Percentiles rank a stretch among this genome's conserved stretches.
Evolutionary conservation across 129 eudicot genomes (phyloP).

Genomic region (Flaveria ramosissima): DNA sequence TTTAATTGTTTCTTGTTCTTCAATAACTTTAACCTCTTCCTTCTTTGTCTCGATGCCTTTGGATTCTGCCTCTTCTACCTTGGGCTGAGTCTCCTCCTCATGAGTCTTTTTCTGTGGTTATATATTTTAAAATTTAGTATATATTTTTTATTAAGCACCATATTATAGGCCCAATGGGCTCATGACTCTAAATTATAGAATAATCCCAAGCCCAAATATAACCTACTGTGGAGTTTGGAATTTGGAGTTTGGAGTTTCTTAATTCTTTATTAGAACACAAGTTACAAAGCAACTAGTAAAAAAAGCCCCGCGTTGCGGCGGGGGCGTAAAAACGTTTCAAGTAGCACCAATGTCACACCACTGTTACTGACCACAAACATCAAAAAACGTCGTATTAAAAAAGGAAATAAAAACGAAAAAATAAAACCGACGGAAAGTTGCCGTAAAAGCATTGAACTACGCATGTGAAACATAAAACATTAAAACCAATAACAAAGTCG

Average conservation of each 20-base stretch:
- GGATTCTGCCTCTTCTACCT: constrained; percentile 17
- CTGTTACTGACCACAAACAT: too few relatives aligned
- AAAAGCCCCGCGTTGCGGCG: too few relatives aligned
- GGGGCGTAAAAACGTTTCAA: too few relatives aligned
- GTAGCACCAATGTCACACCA: too few relatives aligned
- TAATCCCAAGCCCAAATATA: neutral
- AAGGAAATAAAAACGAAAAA: too few relatives aligned
- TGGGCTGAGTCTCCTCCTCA: constrained; percentile 5
- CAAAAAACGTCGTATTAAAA: too few relatives aligned
- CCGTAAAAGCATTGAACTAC: too few relatives aligned
- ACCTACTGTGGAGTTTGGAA: neutral
- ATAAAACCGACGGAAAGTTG: too few relatives aligned
- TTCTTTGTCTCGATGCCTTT: constrained; percentile 9
- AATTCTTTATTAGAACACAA: neutral
- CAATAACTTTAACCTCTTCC: neutral
- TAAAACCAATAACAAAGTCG: too few relatives aligned
- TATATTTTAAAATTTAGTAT: neutral
- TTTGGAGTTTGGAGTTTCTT: neutral
- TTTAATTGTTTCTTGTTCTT: constrained; percentile 3
- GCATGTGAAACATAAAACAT: too few relatives aligned
- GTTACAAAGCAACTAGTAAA: neutral
- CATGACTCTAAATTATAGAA: neutral
- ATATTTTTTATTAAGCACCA: neutral
- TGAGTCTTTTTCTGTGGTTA: constrained; percentile 7
- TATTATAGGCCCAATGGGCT: neutral